Evolutionary conservation across 73 alveolate species (phyloP).

Genomic region (Blepharisma stoltei): DNA sequence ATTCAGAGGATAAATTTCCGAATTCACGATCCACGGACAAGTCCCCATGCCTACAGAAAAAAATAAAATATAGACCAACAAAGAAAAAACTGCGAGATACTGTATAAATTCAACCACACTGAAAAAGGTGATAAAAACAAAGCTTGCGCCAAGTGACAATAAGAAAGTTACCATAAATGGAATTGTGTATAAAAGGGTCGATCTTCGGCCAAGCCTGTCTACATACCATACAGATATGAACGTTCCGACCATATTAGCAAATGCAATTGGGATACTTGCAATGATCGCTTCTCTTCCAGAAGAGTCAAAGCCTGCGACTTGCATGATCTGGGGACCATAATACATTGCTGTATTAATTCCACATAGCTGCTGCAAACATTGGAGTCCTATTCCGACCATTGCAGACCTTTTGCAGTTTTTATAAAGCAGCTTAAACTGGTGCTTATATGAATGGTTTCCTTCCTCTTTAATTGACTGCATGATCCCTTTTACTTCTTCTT

Average conservation of each 20-base stretch:
- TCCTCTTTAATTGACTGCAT: constrained; percentile 2
- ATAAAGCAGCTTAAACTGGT: background rate
- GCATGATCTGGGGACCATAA: constrained; percentile 2
- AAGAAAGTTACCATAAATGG: background rate
- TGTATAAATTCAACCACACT: background rate
- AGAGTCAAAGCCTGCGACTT: background rate
- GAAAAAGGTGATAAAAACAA: background rate
- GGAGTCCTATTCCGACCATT: background rate
- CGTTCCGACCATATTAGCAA: background rate
- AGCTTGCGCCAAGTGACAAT: background rate
- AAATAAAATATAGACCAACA: background rate
- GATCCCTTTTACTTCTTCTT: background rate
- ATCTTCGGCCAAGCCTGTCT: background rate
- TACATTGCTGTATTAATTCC: constrained; percentile 17
- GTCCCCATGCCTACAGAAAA: background rate
- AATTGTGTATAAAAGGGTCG: background rate
- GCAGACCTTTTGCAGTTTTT: background rate
- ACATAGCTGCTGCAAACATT: background rate
- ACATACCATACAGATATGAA: background rate
- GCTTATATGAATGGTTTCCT: background rate
- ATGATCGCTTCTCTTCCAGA: background rate
- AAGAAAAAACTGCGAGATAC: background rate
- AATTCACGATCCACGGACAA: background rate
- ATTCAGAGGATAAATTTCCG: constrained; percentile 2
- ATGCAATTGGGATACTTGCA: background rate